phyloP scores from a whole-genome alignment of 2,329 filamentous ascomycete genomes.

The Fusarium continuum region DNA sequence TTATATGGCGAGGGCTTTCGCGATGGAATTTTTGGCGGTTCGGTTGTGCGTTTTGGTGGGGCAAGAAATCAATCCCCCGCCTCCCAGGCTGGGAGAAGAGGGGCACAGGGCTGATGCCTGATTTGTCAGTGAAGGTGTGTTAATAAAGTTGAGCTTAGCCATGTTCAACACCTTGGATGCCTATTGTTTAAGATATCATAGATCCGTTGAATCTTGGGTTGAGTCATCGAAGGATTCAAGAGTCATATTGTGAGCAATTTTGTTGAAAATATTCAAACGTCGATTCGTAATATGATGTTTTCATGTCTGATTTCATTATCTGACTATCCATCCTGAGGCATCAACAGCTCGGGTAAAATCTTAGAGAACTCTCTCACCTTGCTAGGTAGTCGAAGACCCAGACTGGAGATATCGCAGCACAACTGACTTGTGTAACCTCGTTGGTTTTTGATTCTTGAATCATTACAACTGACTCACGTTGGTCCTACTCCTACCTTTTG shows the following conservation, averaged over 20 bases:
- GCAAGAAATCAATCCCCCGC: conserved; percentile 42
- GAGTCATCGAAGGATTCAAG: conserved; percentile 30
- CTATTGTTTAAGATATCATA: conserved; percentile 12
- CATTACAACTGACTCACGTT: neutral
- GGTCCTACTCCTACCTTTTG: neutral
- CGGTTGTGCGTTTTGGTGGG: conserved; percentile 59
- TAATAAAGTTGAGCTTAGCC: conserved; percentile 26
- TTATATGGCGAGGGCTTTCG: conserved; percentile 48
- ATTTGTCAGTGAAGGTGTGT: conserved; percentile 18
- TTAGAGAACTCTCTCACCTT: conserved; percentile 6
- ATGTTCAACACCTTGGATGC: conserved; percentile 17
- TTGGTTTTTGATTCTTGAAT: neutral
- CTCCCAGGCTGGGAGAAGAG: conserved; percentile 11
- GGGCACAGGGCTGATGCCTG: conserved; percentile 27
- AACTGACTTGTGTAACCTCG: neutral
- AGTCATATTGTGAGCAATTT: conserved; percentile 24
- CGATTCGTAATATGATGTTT: neutral
- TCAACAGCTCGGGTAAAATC: conserved; percentile 30
- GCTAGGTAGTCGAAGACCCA: conserved; percentile 13
- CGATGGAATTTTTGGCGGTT: conserved; percentile 57
- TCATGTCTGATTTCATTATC: neutral
- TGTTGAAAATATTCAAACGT: neutral
- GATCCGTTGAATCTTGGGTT: neutral
- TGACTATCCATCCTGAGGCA: conserved; percentile 36
- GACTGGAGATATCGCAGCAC: conserved; percentile 28